These are phyloP conservation scores for Hypoxylon cercidicola DNA, from an alignment of 495 filamentous ascomycete species.

Conservation along the genomic window DNA sequence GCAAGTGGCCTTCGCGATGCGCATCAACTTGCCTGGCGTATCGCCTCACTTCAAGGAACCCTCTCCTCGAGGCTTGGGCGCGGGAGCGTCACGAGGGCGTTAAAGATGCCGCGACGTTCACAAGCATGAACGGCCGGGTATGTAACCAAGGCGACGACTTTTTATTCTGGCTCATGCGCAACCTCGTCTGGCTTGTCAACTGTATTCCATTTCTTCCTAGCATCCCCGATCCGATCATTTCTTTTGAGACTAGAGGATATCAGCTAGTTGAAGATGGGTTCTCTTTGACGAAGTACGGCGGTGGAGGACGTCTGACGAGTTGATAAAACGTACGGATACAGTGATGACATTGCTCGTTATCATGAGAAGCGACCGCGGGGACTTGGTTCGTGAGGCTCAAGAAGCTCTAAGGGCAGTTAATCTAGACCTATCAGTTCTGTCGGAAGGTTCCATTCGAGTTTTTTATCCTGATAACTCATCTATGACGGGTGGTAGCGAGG, in stretches of 20 bases:
- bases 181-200: conserved; percentile 17
- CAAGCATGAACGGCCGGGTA: conserved; percentile 40
- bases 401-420: conserved; percentile 16
- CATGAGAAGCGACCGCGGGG: conserved; percentile 2
- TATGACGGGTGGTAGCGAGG: not conserved
- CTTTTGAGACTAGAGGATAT: conserved; percentile 35
- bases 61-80: conserved; percentile 40
- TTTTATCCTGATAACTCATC: not conserved
- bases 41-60: conserved; percentile 49
- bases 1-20: conserved; percentile 56
- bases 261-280: conserved; percentile 38
- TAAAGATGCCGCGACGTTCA: conserved; percentile 36
- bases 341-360: conserved; percentile 33
- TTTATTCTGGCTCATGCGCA: conserved; percentile 33
- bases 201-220: conserved; percentile 25
- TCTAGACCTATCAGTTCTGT: conserved; percentile 14
- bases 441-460: conserved; percentile 18
- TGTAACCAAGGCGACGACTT: conserved; percentile 39
- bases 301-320: conserved; percentile 41
- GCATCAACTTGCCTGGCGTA: conserved; percentile 58
- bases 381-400: conserved; percentile 13
- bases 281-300: conserved; percentile 31
- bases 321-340: conserved; percentile 22
- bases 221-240: conserved; percentile 13
- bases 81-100: conserved; percentile 41